Percentiles rank a stretch among this genome's conserved stretches.
Conservation (phyloP, 192 early-diverging fungal genomes). For the Gryganskiella cystojenkinii region DNA sequence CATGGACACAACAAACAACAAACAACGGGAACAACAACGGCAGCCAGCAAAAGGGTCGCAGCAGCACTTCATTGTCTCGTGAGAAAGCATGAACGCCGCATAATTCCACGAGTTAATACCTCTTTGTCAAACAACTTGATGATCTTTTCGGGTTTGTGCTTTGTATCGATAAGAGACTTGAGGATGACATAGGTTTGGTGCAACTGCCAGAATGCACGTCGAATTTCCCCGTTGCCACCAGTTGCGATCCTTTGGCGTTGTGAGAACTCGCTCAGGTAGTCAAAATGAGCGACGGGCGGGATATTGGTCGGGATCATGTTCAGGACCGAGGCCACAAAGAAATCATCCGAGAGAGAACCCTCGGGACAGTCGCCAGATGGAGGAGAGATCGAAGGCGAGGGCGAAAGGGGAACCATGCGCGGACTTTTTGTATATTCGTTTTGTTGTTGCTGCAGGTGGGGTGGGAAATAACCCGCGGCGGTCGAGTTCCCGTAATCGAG, state of each 20-base stretch:
- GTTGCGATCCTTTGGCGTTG: slow-evolving; percentile 34
- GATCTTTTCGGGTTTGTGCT: slow-evolving; percentile 29
- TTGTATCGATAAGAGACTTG: slow-evolving; percentile 38
- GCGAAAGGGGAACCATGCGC: slow-evolving; percentile 10
- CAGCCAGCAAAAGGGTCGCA: neutral
- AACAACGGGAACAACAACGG: neutral
- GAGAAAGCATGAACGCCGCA: no score
- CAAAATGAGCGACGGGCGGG: slow-evolving; percentile 18
- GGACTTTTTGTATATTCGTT: no score
- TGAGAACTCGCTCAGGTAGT: slow-evolving; percentile 34
- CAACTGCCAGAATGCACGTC: slow-evolving; percentile 24
- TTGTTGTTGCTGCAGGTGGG: no score
- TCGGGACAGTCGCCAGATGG: slow-evolving; percentile 2
- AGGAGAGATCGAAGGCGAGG: slow-evolving; percentile 23
- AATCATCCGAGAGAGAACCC: slow-evolving; percentile 15
- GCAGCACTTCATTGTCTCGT: no score
- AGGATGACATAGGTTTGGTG: slow-evolving; percentile 35
- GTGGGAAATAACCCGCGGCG: no score
- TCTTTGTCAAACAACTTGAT: slow-evolving; percentile 47
- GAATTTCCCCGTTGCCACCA: slow-evolving; percentile 45
- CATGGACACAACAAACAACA: neutral
- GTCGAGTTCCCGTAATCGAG: neutral
- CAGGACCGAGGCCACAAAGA: slow-evolving; percentile 36
- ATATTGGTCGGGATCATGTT: slow-evolving; percentile 34
- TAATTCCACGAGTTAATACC: no score